A percentile compares a stretch with the other conserved stretches of the same genome.
These are phyloP conservation scores for Bombardia bombarda DNA, from an alignment of 495 filamentous ascomycete genomes.

Conservation along the genomic window DNA sequence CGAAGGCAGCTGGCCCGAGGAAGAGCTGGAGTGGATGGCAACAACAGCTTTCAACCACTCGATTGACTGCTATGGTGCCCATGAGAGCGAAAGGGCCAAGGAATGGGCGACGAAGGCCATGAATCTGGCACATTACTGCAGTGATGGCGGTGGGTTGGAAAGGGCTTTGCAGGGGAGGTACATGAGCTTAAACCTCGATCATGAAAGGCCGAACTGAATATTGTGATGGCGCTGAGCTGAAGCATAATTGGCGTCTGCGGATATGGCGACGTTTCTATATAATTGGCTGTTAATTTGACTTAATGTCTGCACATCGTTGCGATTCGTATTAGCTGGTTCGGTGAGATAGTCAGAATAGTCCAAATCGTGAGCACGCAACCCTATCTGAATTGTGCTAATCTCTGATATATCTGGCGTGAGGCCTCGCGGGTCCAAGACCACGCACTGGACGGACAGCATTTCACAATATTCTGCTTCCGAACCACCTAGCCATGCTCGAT, in stretches of 20 bases:
- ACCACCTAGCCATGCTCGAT: neutral
- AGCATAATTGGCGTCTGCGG: neutral
- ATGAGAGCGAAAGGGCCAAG: constrained; percentile 48
- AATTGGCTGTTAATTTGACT: neutral
- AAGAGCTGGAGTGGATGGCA: constrained; percentile 74
- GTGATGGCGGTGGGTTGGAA: constrained; percentile 44
- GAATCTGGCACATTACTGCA: constrained; percentile 48
- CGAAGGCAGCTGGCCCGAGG: constrained; percentile 49
- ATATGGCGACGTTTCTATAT: neutral
- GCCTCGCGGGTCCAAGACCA: neutral
- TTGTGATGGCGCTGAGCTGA: neutral
- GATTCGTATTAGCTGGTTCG: neutral
- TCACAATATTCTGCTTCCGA: constrained; percentile 69
- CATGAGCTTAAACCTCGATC: constrained; percentile 40
- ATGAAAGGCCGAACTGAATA: neutral
- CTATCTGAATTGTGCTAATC: too few relatives aligned
- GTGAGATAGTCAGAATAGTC: neutral
- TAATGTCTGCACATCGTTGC: too few relatives aligned
- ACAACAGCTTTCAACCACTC: constrained; percentile 67
- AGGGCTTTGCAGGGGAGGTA: constrained; percentile 46
- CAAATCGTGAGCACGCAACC: neutral
- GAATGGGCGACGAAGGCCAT: constrained; percentile 62
- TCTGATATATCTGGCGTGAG: constrained; percentile 1
- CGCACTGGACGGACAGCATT: constrained; percentile 42
- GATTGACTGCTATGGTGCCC: constrained; percentile 58